These are phyloP conservation scores for Talaromyces pinophilus DNA, from an alignment of 2,329 filamentous ascomycete genomes.

Conservation along the genomic window DNA sequence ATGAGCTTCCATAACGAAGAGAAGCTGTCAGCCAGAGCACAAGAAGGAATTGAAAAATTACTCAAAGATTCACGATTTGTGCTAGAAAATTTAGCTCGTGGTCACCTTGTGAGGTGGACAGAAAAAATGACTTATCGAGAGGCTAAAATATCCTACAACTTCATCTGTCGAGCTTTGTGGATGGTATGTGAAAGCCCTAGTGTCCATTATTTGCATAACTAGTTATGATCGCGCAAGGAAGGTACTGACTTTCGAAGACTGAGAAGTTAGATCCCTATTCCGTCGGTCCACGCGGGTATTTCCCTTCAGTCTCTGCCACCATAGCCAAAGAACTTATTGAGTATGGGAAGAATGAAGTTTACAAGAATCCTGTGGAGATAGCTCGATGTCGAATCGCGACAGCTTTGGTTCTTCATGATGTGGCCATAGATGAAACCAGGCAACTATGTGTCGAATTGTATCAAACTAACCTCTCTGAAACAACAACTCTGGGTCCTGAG, in stretches of 20 bases:
- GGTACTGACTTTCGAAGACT: background rate
- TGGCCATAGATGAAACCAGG: background rate
- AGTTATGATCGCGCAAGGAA: too few species aligned
- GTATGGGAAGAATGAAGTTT: slow-evolving; percentile 10
- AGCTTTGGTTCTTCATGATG: slow-evolving; percentile 4
- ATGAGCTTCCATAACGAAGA: slow-evolving; percentile 16
- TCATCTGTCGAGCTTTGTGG: slow-evolving; percentile 6
- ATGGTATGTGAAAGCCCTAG: background rate
- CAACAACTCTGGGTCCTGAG: slow-evolving; percentile 10
- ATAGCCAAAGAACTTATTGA: slow-evolving; percentile 10
- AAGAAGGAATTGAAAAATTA: slow-evolving; percentile 7
- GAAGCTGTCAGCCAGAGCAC: background rate
- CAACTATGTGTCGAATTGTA: slow-evolving; percentile 6
- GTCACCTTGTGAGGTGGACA: slow-evolving; percentile 1
- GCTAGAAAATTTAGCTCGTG: background rate
- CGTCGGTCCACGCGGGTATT: background rate
- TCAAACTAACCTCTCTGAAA: slow-evolving; percentile 1
- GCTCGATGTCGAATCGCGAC: slow-evolving; percentile 9
- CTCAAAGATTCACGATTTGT: background rate
- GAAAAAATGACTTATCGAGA: slow-evolving; percentile 9
- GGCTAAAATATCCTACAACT: slow-evolving; percentile 12
- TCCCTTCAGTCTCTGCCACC: background rate
- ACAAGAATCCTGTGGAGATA: slow-evolving; percentile 2
- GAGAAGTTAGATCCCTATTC: background rate
- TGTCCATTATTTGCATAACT: background rate